These are phyloP conservation scores for Geranium brycei DNA, from an alignment of 345 rosid genomes.

Conservation along the genomic window DNA sequence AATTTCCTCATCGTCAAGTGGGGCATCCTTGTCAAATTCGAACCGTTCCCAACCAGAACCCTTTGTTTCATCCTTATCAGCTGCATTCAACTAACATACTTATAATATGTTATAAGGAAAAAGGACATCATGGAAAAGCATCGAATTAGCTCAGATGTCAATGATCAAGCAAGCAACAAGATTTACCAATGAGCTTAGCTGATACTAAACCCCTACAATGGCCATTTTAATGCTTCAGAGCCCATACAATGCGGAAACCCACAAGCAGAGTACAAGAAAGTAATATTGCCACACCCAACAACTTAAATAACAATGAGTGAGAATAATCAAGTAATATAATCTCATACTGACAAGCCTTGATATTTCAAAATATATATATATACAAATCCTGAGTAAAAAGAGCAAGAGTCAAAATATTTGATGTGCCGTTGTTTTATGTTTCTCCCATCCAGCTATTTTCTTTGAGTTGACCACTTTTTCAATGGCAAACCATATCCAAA, in stretches of 20 bases:
- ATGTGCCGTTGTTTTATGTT: background rate
- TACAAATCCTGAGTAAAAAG: background rate
- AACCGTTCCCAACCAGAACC: conserved; percentile 88
- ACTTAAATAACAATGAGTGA: background rate
- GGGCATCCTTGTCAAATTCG: conserved; percentile 80
- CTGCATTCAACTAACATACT: conserved; percentile 24
- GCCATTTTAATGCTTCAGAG: background rate
- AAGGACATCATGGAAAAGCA: background rate
- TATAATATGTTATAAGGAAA: background rate
- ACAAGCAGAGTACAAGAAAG: background rate
- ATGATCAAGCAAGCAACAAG: background rate
- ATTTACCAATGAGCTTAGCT: background rate
- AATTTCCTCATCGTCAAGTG: conserved; percentile 76
- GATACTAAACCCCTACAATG: background rate
- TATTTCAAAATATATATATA: too few species aligned
- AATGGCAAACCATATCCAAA: background rate
- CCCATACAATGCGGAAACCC: background rate
- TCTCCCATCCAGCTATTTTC: background rate
- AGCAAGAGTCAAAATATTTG: background rate
- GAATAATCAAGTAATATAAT: too few species aligned
- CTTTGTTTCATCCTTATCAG: conserved; percentile 61
- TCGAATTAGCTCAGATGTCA: too few species aligned
- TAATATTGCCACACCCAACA: background rate
- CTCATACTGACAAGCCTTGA: too few species aligned
- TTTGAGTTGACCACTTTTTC: background rate